These are phyloP conservation scores for Pezicula radicicola DNA, from an alignment of 2,329 filamentous ascomycete species.

Conservation along the genomic window DNA sequence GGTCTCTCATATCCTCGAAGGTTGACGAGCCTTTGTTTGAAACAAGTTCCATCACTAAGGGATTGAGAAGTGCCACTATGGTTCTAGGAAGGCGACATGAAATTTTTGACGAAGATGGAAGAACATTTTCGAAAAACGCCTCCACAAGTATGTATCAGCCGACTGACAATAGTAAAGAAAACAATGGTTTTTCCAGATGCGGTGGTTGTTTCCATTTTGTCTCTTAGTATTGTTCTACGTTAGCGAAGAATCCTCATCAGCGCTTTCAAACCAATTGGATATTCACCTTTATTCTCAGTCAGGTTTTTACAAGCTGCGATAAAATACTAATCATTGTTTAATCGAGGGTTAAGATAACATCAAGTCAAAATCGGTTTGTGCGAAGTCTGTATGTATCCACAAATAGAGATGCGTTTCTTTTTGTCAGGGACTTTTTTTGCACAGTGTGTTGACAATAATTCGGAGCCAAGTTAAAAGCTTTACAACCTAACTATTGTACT, in stretches of 20 bases:
- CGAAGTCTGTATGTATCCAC: no score
- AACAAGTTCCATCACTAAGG: neutral
- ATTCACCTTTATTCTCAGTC: neutral
- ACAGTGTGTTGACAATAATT: no score
- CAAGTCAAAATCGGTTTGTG: no score
- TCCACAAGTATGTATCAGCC: neutral
- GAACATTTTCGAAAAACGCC: neutral
- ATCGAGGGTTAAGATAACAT: no score
- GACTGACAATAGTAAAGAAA: neutral
- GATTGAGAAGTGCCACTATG: neutral
- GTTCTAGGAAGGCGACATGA: neutral
- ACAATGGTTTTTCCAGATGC: neutral
- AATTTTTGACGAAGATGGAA: neutral
- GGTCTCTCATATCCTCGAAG: neutral
- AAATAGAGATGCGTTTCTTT: no score
- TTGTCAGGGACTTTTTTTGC: no score
- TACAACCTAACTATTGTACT: no score
- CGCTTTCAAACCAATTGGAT: neutral
- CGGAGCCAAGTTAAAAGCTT: no score
- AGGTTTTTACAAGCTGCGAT: no score
- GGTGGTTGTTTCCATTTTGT: neutral
- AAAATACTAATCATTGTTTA: no score
- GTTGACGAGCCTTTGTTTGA: neutral
- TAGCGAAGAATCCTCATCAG: constrained; percentile 6
- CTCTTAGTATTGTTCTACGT: constrained; percentile 16